Evolutionary conservation across 768 basidiomycete genomes (phyloP), one percentile per base, ranked within the genome.

Genomic region (Leccinum aurantiacum): DNA sequence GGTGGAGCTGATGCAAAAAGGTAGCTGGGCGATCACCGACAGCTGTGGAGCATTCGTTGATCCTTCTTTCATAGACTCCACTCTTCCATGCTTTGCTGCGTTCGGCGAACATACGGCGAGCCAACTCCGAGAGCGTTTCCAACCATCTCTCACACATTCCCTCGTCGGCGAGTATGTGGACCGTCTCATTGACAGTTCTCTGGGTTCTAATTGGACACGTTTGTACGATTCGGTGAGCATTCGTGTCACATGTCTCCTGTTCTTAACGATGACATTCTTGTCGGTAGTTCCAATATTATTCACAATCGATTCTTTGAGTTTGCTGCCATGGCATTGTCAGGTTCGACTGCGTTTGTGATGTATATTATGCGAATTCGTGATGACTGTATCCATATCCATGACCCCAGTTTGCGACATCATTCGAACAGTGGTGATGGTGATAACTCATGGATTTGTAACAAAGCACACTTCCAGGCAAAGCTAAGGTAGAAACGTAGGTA

Each of bases 1-100:
- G 67, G 95, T 98, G 41, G 97, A 98, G 71, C 78, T 98, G 56
- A 98, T 98, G 97, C 96, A 98, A 75, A 95, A 94, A 82, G 90
- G 93, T 89, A 66, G 56, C 13, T 27, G 24, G 7, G 76, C 60
- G 15, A 37, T 60, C 15, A 57, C 38, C 25, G 10, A 58, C 38
- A 41, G 17, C 13, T 0, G 10, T 37, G 31, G n/a, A 58, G 62
- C 22, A 54, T 61, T 31, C 25, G n/a, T 56, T 60, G 27, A 51
- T 57, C 22, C 41, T 24, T 24, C 8, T 44, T 29, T 60, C 48
- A 17, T 14, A 93, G 94, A 96, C 71, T 97, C 94, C 1, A 83
- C 86, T 24, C 79, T 96, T 24, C 94, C 93, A 19, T 97, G 97
- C 74, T 99, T 99, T 69, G 82, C 84, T 37, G 85, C 91, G 3